Base-by-base conservation (phyloP, 805 yeast species). In the Yarrowia osloensis region DNA sequence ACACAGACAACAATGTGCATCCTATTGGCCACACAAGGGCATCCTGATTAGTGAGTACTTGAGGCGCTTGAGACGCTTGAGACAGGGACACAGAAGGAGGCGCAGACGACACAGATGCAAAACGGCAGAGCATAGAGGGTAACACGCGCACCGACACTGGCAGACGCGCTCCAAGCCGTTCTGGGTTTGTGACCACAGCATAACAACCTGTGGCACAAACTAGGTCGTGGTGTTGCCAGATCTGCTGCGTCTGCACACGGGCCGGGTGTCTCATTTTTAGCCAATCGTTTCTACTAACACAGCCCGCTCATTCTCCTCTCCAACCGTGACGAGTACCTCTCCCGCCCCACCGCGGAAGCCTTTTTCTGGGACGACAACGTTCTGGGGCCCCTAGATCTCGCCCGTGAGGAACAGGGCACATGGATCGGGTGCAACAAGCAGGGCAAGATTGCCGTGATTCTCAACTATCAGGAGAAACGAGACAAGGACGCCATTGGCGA, bases 261-360 rank as follows among this genome's bases (percentile, higher is more conserved):
- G n/a, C n/a, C n/a, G n/a, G n/a, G n/a, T n/a, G n/a, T n/a, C n/a
- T n/a, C n/a, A n/a, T n/a, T n/a, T n/a, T n/a, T n/a, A n/a, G 12
- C 12, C 13, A n/a, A 1, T 19, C 52, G 22, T n/a, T 28, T n/a
- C 5, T 17, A n/a, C 29, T 50, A 50, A 50, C 26, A 4, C 19
- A 54, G 62, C 24, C 90, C 96, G 0, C 80, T 94, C 44, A 83
- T 94, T 1, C 74, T 91, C 4, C 78, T 91, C 3, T 90, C 97
- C 3, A 94, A 94, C 74, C 77, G 99, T 54, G 99, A 95, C 74
- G 99, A 95, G 75, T 90, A 79, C 72, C 86, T 89, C 74, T 83
- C 81, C 50, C 78, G 99, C 61, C 86, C 88, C 1, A 94, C 98
- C 0, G 81, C 83, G 65, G 73, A 75, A n/a, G 88, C 94, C 42